Base-by-base conservation (phyloP, 257 asterid species). In the Nicotiana noctiflora region DNA sequence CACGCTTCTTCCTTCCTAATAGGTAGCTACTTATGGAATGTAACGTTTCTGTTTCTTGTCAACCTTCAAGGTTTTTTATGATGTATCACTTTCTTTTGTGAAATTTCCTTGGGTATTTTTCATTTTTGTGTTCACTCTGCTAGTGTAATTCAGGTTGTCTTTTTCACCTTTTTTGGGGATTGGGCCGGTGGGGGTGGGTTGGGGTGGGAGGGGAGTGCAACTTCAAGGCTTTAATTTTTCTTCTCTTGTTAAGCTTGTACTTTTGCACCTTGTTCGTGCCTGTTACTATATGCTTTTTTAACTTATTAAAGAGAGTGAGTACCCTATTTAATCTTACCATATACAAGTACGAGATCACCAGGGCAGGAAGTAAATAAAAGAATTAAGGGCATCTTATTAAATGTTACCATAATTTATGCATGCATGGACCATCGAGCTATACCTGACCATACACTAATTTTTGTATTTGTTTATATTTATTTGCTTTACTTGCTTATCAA, bases 1-100 rank as follows among this genome's bases (percentile, higher is more conserved):
- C 77, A 44, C 23, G 13, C 25, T 72, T 56, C 40, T 23, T 72
- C 78, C 76, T 4, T 63, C 74, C 82, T 70, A 44, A 56, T 70
- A 44, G 8, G 13, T 44, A 70, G 77, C 59, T 66, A 70, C 77
- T 44, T 70, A 55, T 44, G 49, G 59, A 70, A 70, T 44, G 59
- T n/a, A 21, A 44, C 23, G 13, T 70, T 70, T 44, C 37, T 70
- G 77, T 25, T 70, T 70, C 77, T 70, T 70, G 5, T 52, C 59
- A 70, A 55, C 59, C 59, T 70, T 21, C 37, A 21, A 21, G 59
- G 15, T 70, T 70, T 19, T 44, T 70, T 44, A 13, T 4, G 34
- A 44, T 55, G 37, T 44, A 21, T 3, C 59, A 70, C 6, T 21
- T 70, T 44, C 59, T 9, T 46, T 46, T 70, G 59, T 70, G 77